These are phyloP conservation scores for Sporisorium graminicola DNA, from an alignment of 1,284 basidiomycete species.

Conservation along the genomic window DNA sequence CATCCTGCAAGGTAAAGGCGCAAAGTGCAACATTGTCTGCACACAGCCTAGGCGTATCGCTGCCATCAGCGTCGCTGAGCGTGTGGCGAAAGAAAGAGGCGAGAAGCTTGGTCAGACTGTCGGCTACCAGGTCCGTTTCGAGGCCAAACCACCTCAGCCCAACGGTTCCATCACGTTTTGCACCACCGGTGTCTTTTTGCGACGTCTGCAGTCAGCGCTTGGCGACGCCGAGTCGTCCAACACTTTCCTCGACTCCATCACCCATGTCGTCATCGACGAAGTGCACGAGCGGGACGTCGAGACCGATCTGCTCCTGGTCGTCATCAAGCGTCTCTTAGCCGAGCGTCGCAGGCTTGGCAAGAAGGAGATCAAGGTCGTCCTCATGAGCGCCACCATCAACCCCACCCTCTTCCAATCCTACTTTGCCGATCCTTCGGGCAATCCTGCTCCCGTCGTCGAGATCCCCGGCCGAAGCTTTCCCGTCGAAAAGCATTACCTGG, in stretches of 20 bases:
- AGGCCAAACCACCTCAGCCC: slow-evolving; percentile 81
- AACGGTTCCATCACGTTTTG: slow-evolving; percentile 91
- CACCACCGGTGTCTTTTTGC: slow-evolving; percentile 92
- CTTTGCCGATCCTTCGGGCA: slow-evolving; percentile 76
- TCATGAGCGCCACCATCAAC: slow-evolving; percentile 97
- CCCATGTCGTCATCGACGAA: slow-evolving; percentile 94
- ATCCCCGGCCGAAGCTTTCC: slow-evolving; percentile 94
- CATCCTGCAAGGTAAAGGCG: slow-evolving; percentile 83
- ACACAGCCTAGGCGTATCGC: slow-evolving; percentile 94
- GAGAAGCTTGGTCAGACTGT: slow-evolving; percentile 80
- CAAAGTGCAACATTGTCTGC: slow-evolving; percentile 89
- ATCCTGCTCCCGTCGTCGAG: slow-evolving; percentile 81
- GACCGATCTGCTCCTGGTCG: slow-evolving; percentile 90
- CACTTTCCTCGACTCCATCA: slow-evolving; percentile 80
- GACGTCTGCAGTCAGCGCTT: slow-evolving; percentile 85
- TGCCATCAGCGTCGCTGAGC: slow-evolving; percentile 91
- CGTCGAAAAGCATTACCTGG: slow-evolving; percentile 83
- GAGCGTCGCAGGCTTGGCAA: slow-evolving; percentile 79
- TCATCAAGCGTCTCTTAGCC: slow-evolving; percentile 85
- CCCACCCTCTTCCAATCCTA: slow-evolving; percentile 88
- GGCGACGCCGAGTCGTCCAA: slow-evolving; percentile 57
- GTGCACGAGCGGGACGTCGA: slow-evolving; percentile 97
- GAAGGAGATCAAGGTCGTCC: slow-evolving; percentile 85
- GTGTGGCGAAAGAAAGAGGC: slow-evolving; percentile 90
- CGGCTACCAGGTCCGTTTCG: slow-evolving; percentile 94